Evolutionary conservation across 1,139 yeast genomes (phyloP), one percentile per base, ranked within the genome.

Genomic region (Pichia cactophila): DNA sequence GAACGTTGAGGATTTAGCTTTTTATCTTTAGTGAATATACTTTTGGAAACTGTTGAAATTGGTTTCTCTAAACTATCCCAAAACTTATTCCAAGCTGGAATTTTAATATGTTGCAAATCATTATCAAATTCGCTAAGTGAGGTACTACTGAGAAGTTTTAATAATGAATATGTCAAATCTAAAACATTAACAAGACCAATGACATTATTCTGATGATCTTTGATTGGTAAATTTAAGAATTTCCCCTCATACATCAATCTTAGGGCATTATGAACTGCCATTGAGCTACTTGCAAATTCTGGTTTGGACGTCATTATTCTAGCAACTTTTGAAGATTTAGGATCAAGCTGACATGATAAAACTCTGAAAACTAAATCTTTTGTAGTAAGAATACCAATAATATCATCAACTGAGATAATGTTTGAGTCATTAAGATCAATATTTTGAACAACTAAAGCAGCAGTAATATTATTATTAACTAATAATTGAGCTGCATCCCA

Each of bases 221-320:
- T 62, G 8, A 70, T 68, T 0, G 75, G 75, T 45, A 71, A 53
- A 48, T 69, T 71, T 43, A 71, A 50, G 46, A 67, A 71, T 49
- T 69, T 69, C 0, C 74, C 75, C 43, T 69, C 71, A 51, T 68
- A 70, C 75, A 71, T 71, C 50, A 69, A 55, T 51, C 72, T 61
- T 44, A 71, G 55, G 7, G 74, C 74, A 11, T 67, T 62, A 47
- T 69, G 68, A n/a, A 71, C 66, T 2, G 66, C 66, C 54, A 67
- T 54, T 12, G 59, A 53, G 37, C 64, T 66, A 33, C 60, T 63
- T 1, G 74, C 74, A 61, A 67, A 70, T 46, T 69, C 69, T 0
- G 75, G 75, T 45, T 68, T 67, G 3, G 73, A 65, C 0, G 74
- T 71, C 65, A 71, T 65, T 1, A 70, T 68, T 41, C 73, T 57